Percentiles rank a stretch among this genome's conserved stretches.
These are phyloP conservation scores for Hsuehochloa calcarea DNA, from an alignment of 176 grass and related monocot species.

Conservation along the genomic window DNA sequence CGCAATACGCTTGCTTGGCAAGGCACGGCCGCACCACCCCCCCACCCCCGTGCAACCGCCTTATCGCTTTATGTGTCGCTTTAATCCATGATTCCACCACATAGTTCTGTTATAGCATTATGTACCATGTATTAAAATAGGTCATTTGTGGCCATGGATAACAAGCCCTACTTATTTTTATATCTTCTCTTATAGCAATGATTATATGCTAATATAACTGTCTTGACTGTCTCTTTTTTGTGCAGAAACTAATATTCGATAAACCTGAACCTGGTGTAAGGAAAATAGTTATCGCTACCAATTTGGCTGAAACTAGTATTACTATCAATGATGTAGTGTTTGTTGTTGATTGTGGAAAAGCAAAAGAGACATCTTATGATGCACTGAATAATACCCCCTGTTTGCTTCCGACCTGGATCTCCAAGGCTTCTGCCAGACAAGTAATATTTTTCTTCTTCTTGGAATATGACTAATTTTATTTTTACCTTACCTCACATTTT, in stretches of 20 bases:
- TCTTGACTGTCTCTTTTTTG: not conserved
- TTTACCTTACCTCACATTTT: not conserved
- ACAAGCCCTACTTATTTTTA: not conserved
- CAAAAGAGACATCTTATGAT: constrained; percentile 99
- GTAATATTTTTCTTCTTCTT: constrained; percentile 44
- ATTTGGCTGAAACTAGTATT: constrained; percentile 98
- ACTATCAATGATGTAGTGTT: constrained; percentile 98
- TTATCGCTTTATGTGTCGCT: too few relatives aligned
- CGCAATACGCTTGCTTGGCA: too few relatives aligned
- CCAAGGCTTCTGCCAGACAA: constrained; percentile 95
- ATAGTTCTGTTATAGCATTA: constrained; percentile 2
- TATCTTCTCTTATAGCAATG: constrained; percentile 6
- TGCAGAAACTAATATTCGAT: constrained; percentile 97
- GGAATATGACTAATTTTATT: constrained; percentile 11
- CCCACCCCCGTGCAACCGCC: too few relatives aligned
- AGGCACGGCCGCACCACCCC: too few relatives aligned
- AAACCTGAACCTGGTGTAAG: constrained; percentile 81
- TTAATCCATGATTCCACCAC: not conserved
- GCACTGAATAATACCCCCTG: constrained; percentile 98
- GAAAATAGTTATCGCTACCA: constrained; percentile 98
- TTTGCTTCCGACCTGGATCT: constrained; percentile 97
- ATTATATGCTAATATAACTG: constrained; percentile 4
- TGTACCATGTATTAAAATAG: not conserved
- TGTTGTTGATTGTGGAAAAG: constrained; percentile 97
- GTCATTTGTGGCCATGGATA: not conserved